phyloP scores from a whole-genome alignment of 345 rosid species.

The Populus nigra region DNA sequence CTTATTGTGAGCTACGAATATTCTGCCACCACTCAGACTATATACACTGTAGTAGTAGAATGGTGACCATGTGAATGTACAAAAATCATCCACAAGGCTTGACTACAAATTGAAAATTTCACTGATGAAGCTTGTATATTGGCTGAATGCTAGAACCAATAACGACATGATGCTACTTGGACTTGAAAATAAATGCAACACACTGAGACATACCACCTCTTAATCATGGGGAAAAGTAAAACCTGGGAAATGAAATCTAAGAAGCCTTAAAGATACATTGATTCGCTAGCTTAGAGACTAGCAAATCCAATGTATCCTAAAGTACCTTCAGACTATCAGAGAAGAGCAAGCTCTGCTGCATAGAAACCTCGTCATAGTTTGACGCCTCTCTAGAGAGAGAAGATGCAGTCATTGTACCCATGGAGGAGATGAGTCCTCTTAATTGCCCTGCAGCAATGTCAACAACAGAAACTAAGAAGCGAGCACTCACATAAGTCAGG shows the following conservation, averaged over 20 bases:
- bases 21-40: not conserved
- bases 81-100: not conserved
- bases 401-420: constrained; percentile 57
- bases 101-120: not conserved
- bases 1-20: not conserved
- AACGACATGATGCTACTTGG: not conserved
- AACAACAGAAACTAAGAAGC: constrained; percentile 21
- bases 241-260: not conserved
- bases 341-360: constrained; percentile 85
- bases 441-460: constrained; percentile 21
- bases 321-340: constrained; percentile 81
- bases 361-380: constrained; percentile 69
- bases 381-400: constrained; percentile 59
- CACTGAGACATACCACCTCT: not conserved
- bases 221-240: not conserved
- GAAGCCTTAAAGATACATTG: not conserved
- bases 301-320: not conserved
- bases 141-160: not conserved
- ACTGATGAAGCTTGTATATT: not conserved
- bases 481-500: not conserved
- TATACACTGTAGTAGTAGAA: not conserved
- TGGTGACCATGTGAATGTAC: not conserved
- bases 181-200: not conserved
- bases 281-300: not conserved
- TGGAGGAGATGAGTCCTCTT: constrained; percentile 8